A percentile compares a stretch with the other conserved stretches of the same genome.
These are phyloP conservation scores for Perkinsus olseni DNA, from an alignment of 169 alveolate species.

Conservation along the genomic window DNA sequence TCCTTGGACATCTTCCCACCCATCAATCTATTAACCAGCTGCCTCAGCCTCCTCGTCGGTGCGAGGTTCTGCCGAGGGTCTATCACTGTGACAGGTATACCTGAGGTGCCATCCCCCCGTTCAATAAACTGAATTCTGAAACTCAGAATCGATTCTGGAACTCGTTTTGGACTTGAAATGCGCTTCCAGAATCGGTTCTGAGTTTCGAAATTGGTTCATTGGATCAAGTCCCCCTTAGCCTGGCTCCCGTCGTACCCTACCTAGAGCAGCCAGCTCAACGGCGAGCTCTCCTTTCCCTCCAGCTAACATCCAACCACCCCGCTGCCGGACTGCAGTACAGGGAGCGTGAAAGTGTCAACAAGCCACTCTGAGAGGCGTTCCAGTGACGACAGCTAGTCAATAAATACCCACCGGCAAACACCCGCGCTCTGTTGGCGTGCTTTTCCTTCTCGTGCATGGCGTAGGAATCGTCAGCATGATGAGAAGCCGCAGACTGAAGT, in stretches of 20 bases:
- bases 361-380: not conserved
- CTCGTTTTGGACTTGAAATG: too few species aligned
- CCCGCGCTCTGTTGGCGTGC: not conserved
- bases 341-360: not conserved
- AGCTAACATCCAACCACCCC: not conserved
- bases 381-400: not conserved
- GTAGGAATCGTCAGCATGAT: not conserved
- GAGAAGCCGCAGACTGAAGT: not conserved
- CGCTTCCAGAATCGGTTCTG: too few species aligned
- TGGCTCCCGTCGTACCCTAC: not conserved
- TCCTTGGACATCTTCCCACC: not conserved
- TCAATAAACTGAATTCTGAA: too few species aligned
- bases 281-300: not conserved
- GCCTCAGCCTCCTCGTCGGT: not conserved
- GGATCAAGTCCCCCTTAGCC: not conserved
- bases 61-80: not conserved
- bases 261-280: not conserved
- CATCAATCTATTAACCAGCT: not conserved
- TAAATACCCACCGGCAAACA: not conserved
- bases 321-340: not conserved
- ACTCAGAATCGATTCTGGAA: too few species aligned
- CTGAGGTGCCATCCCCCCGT: too few species aligned
- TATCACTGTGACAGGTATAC: not conserved
- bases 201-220: too few species aligned
- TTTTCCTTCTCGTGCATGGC: not conserved